Percentiles rank a stretch among this genome's conserved stretches.
Evolutionary conservation across 2,329 filamentous ascomycete species (phyloP).

Genomic region (Arthroderma sp.): DNA sequence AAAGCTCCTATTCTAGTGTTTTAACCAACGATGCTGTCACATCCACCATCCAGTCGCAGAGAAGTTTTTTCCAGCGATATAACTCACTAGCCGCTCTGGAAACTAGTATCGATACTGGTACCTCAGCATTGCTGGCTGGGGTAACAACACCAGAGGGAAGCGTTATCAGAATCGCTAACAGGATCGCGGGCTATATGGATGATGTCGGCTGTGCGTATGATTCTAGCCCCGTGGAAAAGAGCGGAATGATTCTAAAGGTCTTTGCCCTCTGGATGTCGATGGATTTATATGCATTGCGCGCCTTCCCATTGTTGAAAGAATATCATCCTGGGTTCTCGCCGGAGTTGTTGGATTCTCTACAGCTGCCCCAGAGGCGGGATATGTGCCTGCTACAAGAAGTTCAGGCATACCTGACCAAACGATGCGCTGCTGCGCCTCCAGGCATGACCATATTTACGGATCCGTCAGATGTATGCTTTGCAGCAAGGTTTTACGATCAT

Average conservation of each 20-base stretch:
- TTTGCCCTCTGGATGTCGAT: conserved; percentile 47
- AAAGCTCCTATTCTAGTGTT: too few relatives aligned
- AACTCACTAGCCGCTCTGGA: conserved; percentile 13
- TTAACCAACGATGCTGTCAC: too few relatives aligned
- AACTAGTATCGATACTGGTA: conserved; percentile 9
- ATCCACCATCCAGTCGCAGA: too few relatives aligned
- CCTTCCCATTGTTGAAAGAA: conserved; percentile 35
- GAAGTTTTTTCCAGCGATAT: conserved; percentile 8
- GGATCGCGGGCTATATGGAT: conserved; percentile 26
- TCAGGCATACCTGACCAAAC: conserved; percentile 36
- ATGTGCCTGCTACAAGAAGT: conserved; percentile 40
- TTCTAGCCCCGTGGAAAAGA: conserved; percentile 37
- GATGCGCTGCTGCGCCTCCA: conserved; percentile 15
- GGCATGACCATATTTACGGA: conserved; percentile 36
- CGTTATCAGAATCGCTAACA: conserved; percentile 20
- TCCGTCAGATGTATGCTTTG: conserved; percentile 32
- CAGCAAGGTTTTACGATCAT: conserved; percentile 32
- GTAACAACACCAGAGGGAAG: conserved; percentile 4
- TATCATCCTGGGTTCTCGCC: conserved; percentile 41
- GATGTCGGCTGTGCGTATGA: conserved; percentile 27
- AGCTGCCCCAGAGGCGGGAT: conserved; percentile 34
- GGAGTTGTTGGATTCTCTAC: conserved; percentile 41
- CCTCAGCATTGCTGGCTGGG: not conserved
- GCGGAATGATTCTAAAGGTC: conserved; percentile 39
- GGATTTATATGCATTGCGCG: conserved; percentile 34